Conservation (phyloP, 345 rosid species). For the Citrus reticulata region DNA sequence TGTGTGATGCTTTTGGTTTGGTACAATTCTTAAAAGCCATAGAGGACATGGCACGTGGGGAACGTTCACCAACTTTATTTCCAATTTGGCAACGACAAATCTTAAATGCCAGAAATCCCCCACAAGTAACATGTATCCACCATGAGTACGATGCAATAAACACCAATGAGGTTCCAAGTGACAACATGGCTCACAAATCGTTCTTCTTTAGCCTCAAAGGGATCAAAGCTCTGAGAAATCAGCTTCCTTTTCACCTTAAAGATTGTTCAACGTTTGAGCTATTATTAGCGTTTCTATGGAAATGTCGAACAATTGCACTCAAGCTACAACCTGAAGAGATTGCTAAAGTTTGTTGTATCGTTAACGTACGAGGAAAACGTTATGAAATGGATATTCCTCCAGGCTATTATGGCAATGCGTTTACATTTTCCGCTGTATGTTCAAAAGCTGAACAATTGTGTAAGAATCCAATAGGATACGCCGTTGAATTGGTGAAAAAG, state of each 20-base stretch:
- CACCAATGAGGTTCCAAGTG: not conserved
- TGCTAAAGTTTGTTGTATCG: not conserved
- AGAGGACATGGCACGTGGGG: not conserved
- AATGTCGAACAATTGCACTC: slow-evolving; percentile 17
- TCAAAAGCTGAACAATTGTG: slow-evolving; percentile 8
- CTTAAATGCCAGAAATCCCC: slow-evolving; percentile 2
- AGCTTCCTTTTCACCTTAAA: not conserved
- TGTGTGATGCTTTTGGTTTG: slow-evolving; percentile 5
- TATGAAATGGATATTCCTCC: slow-evolving; percentile 1
- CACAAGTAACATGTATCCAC: not conserved
- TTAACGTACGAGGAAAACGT: slow-evolving; percentile 7
- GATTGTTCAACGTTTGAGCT: slow-evolving; percentile 16
- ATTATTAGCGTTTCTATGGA: slow-evolving; percentile 15
- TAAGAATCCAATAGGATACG: not conserved
- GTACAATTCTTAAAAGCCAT: slow-evolving; percentile 3
- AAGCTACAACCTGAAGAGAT: slow-evolving; percentile 8
- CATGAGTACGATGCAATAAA: not conserved
- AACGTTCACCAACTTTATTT: not conserved
- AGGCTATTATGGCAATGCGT: slow-evolving; percentile 28
- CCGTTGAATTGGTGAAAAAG: slow-evolving; percentile 17
- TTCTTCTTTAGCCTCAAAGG: slow-evolving; percentile 5
- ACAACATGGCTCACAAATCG: not conserved
- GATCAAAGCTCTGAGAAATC: not conserved
- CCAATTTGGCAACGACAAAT: slow-evolving; percentile 3
- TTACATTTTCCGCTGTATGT: slow-evolving; percentile 4